Base-by-base conservation (phyloP, 2,329 filamentous ascomycete species). In the Neofusicoccum cordaticola region DNA sequence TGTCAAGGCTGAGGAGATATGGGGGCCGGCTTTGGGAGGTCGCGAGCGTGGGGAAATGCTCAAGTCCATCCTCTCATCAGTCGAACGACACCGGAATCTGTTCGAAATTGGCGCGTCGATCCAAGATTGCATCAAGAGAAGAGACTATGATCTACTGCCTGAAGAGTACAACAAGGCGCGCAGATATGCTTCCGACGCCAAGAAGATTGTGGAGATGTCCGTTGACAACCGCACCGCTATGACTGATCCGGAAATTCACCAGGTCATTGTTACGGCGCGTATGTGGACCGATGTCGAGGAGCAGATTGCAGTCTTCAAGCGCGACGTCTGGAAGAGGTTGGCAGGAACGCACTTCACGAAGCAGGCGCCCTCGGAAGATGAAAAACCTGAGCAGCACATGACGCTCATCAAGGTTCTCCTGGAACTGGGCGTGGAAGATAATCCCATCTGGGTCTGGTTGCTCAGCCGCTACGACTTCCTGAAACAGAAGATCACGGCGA, bases 381-480 rank as follows among this genome's bases (percentile, higher is more conserved):
- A 78, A 2, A 82, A 88, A 44, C 82, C 85, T 5, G 92, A 94
- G 72, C 92, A 97, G 74, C 90, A 97, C 72, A 92, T 97, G 87
- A 92, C 97, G 73, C 83, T 97, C 53, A 98, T 99, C 63, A 85
- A 88, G 22, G 83, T 97, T 41, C 83, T 99, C 62, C 81, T 99
- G n/a, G 94, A 99, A 76, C 82, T 99, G 19, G 96, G 95, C 6
- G 93, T 97, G 2, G 90, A 96, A 9, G 93, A 98, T 66, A 99
- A 96, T 71, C 95, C 95, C 1, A 96, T 99, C 67, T 97, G 92
- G 91, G 85, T 96, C 11, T 99, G 95, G 93, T 86, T 99, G 31
- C 82, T 94, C 63, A 97, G 92, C 72, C 88, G 92, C 51, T 96
- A 93, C 73, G 92, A 97, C 68, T 89, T 93, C 72, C 83, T 99